These are phyloP conservation scores for Fusarium bulbicola DNA, from an alignment of 2,329 filamentous ascomycete species.

Conservation along the genomic window DNA sequence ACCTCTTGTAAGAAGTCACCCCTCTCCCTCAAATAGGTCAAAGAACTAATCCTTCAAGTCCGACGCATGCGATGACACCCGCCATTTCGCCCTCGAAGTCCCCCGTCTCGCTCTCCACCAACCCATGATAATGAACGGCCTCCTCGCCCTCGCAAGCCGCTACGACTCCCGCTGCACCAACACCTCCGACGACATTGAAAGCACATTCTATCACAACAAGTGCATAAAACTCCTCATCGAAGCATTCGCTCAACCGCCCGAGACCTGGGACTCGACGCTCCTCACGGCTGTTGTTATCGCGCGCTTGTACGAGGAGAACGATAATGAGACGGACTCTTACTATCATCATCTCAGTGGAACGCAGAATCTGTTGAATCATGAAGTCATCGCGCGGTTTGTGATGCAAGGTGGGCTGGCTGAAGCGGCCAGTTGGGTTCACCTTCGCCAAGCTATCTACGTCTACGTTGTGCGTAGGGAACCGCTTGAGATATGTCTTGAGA, in stretches of 20 bases:
- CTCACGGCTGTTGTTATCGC: not conserved
- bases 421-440: constrained; percentile 3
- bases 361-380: not conserved
- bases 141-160: constrained; percentile 1
- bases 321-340: not conserved
- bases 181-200: not conserved
- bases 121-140: constrained; percentile 6
- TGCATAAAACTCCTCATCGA: not conserved
- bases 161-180: not conserved
- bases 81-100: constrained; percentile 1
- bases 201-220: constrained; percentile 7
- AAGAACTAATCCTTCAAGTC: not conserved
- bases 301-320: not conserved
- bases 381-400: not conserved
- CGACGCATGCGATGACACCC: not conserved
- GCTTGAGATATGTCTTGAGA: not conserved
- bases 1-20: not conserved
- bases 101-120: not conserved
- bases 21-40: not conserved
- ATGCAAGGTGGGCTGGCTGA: not conserved
- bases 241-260: not conserved
- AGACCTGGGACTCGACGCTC: not conserved
- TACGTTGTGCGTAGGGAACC: not conserved
- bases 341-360: constrained; percentile 1
- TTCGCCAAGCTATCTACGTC: not conserved